Base-by-base conservation (phyloP, 495 filamentous ascomycete genomes). In the Aspergillus saccharolyticus region DNA sequence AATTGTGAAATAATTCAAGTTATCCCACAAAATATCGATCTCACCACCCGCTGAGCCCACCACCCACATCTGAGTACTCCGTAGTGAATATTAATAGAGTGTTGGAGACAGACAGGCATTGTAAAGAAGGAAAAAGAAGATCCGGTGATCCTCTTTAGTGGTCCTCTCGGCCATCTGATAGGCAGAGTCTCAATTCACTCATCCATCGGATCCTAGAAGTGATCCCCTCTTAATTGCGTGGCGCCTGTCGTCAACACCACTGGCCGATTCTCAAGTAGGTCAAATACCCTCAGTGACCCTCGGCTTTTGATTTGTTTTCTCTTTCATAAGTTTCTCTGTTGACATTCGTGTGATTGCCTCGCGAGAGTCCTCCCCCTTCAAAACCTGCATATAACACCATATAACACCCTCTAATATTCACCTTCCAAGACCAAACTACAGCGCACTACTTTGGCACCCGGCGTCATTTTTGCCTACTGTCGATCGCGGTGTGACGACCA, bases 211-310 rank as follows among this genome's bases (percentile, higher is more conserved):
- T 48, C 52, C 17, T 22, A 22, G 21, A 42, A 47, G 57, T 45
- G 52, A 46, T 44, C 55, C 54, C 58, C 57, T 57, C 57, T 52
- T 20, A 60, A 42, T 70, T 72, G 68, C 68, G 68, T 73, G 68
- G 68, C 68, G 64, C 51, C 55, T 57, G 63, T 65, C 65, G 64
- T 69, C 66, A 67, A 68, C 65, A 45, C 53, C 33, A 62, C 51
- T 30, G 39, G 33, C 47, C 28, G 14, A 39, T 39, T 39, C 57
- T 55, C 45, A 54, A 62, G 59, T n/a, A n/a, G n/a, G n/a, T 64
- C 64, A 66, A 69, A 67, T 54, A 54, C 54, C 59, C 59, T 54
- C 60, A 48, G 51, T 42, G 39, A 10, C 52, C 57, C 59, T 52
- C 52, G 39, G 50, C 54, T 44, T 33, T 42, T 52, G 15, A 28